These are phyloP conservation scores for Magnusiomyces sp. DNA, from an alignment of 1,139 yeast genomes.

Conservation along the genomic window DNA sequence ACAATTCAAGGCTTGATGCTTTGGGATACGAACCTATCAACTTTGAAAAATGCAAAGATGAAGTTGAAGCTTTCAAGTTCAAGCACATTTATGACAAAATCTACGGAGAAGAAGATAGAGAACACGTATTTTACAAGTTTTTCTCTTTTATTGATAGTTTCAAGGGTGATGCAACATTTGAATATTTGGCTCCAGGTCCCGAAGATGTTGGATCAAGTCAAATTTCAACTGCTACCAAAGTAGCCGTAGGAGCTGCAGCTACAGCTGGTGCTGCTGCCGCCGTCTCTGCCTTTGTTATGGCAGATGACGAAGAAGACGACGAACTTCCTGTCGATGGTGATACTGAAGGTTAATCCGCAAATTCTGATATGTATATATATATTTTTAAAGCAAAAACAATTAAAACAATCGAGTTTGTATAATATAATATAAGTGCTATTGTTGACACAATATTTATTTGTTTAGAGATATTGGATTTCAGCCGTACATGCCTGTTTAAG, in stretches of 20 bases:
- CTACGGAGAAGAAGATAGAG: conserved; percentile 78
- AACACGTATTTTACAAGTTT: conserved; percentile 81
- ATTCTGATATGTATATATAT: too few species aligned
- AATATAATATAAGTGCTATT: too few species aligned
- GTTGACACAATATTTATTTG: too few species aligned
- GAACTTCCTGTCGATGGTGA: conserved; percentile 6
- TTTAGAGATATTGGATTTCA: too few species aligned
- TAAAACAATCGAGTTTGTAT: too few species aligned
- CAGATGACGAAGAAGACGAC: conserved; percentile 4
- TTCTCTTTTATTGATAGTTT: conserved; percentile 82
- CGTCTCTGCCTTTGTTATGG: conserved; percentile 1
- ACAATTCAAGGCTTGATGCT: conserved; percentile 60
- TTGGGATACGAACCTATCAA: conserved; percentile 75
- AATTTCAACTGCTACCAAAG: background rate
- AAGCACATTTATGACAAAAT: conserved; percentile 86
- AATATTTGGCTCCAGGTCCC: conserved; percentile 35
- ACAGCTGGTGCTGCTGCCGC: background rate
- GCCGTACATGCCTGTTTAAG: too few species aligned
- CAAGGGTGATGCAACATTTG: conserved; percentile 54
- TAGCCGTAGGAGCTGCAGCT: background rate
- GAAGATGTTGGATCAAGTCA: conserved; percentile 3
- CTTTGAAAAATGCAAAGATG: conserved; percentile 54
- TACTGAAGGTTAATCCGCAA: background rate
- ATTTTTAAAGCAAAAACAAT: too few species aligned
- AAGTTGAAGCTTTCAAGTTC: conserved; percentile 82